phyloP scores from a whole-genome alignment of 2,329 filamentous ascomycete genomes.

The Samsoniella hepiali region DNA sequence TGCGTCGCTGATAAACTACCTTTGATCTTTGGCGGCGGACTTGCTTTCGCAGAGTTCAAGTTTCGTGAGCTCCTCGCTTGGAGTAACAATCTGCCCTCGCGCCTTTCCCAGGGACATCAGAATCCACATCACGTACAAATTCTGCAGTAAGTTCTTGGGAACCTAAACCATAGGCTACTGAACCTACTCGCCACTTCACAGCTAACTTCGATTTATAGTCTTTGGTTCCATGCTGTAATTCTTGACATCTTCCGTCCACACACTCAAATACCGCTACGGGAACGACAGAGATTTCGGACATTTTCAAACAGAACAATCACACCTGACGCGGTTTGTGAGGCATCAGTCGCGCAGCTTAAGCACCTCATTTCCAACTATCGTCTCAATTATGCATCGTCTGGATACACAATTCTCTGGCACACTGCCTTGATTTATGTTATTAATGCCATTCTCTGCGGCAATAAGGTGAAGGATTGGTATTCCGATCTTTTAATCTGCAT shows the following conservation, averaged over 20 bases:
- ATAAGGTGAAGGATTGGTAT: constrained; percentile 30
- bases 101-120: constrained; percentile 26
- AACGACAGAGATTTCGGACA: constrained; percentile 26
- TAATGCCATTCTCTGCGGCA: constrained; percentile 35
- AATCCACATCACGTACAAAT: constrained; percentile 35
- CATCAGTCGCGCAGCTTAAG: constrained; percentile 39
- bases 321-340: constrained; percentile 30
- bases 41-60: constrained; percentile 35
- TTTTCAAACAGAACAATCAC: constrained; percentile 31
- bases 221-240: constrained; percentile 39
- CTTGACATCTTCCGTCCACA: constrained; percentile 35
- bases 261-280: constrained; percentile 3
- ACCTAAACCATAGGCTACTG: background rate
- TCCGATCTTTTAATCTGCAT: constrained; percentile 38
- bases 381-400: constrained; percentile 30
- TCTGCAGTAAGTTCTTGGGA: constrained; percentile 33
- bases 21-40: constrained; percentile 3
- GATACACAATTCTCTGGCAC: constrained; percentile 40
- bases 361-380: constrained; percentile 37
- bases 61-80: constrained; percentile 39
- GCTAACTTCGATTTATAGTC: constrained; percentile 27
- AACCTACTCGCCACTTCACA: background rate
- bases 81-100: constrained; percentile 31
- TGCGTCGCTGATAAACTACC: constrained; percentile 22
- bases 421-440: constrained; percentile 38